A percentile compares a stretch with the other conserved stretches of the same genome.
phyloP scores from a whole-genome alignment of 2,329 filamentous ascomycete species.

The Calonectria fujianensis region DNA sequence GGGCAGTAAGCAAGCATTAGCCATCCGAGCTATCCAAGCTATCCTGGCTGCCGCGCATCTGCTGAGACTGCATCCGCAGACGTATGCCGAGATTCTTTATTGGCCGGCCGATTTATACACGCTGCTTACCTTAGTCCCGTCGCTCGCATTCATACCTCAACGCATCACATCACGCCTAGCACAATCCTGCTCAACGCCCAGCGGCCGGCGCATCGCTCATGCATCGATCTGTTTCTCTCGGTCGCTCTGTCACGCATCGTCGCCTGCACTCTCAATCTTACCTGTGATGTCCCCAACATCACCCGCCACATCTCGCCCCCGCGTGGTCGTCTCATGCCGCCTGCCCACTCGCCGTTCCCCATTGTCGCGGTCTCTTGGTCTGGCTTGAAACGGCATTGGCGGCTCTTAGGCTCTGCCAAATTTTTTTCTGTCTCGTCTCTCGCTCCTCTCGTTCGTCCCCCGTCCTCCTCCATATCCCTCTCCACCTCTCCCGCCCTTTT shows the following conservation, averaged over 20 bases:
- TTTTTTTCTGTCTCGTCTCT: slow-evolving; percentile 23
- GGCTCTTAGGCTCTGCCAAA: slow-evolving; percentile 22
- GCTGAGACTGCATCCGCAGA: slow-evolving; percentile 25
- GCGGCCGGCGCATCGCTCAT: slow-evolving; percentile 22
- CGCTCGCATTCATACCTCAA: slow-evolving; percentile 27
- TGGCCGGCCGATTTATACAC: slow-evolving; percentile 26
- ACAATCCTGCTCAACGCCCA: slow-evolving; percentile 15
- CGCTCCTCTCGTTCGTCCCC: slow-evolving; percentile 8
- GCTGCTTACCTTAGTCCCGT: slow-evolving; percentile 22
- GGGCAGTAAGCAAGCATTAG: slow-evolving; percentile 21
- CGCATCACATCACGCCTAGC: slow-evolving; percentile 20
- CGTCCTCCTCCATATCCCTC: slow-evolving; percentile 19
- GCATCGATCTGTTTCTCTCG: slow-evolving; percentile 11
- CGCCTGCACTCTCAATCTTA: slow-evolving; percentile 11
- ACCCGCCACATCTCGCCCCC: slow-evolving; percentile 14
- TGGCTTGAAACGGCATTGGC: slow-evolving; percentile 29
- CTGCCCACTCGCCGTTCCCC: slow-evolving; percentile 14
- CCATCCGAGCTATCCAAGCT: slow-evolving; percentile 18
- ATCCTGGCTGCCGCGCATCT: slow-evolving; percentile 21
- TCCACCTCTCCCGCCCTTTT: slow-evolving; percentile 16
- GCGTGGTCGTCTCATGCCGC: slow-evolving; percentile 14
- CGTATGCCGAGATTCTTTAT: slow-evolving; percentile 20
- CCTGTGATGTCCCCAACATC: slow-evolving; percentile 32
- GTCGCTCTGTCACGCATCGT: slow-evolving; percentile 22
- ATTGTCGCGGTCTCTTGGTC: slow-evolving; percentile 5